These are phyloP conservation scores for Gastrodia elata DNA, from an alignment of 106 monocot genomes.

Conservation along the genomic window DNA sequence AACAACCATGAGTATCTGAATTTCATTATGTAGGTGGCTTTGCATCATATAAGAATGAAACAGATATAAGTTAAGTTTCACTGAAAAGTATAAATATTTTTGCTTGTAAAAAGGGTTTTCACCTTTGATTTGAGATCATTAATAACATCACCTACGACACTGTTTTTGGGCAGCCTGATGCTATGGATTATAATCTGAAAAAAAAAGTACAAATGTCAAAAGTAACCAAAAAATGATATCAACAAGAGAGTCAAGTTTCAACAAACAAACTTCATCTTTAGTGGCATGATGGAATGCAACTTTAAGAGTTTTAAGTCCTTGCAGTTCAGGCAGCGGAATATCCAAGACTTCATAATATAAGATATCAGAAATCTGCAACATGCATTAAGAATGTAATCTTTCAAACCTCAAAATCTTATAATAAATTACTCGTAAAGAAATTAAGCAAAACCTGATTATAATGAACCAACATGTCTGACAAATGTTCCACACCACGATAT, in stretches of 20 bases:
- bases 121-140: slow-evolving; percentile 82
- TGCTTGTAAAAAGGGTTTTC: background rate
- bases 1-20: background rate
- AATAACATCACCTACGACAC: slow-evolving; percentile 69
- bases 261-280: slow-evolving; percentile 66
- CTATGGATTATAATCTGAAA: slow-evolving; percentile 62
- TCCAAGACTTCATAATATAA: slow-evolving; percentile 94
- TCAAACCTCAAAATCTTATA: background rate
- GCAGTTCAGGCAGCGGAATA: slow-evolving; percentile 91
- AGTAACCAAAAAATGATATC: background rate
- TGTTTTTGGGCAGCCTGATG: slow-evolving; percentile 75
- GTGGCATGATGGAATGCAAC: slow-evolving; percentile 96
- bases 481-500: slow-evolving; percentile 88
- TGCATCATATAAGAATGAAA: background rate
- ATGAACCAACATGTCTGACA: slow-evolving; percentile 88
- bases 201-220: slow-evolving; percentile 1
- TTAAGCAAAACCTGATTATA: slow-evolving; percentile 70
- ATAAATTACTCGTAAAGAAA: background rate
- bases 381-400: background rate
- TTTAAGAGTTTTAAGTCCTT: slow-evolving; percentile 89
- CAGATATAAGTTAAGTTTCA: background rate
- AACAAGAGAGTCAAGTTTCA: background rate
- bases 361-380: slow-evolving; percentile 82
- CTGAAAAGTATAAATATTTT: background rate
- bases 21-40: background rate